These are phyloP conservation scores for Antitrichia curtipendula DNA, from an alignment of 225 moss, liverwort and hornwort species.

Conservation along the genomic window DNA sequence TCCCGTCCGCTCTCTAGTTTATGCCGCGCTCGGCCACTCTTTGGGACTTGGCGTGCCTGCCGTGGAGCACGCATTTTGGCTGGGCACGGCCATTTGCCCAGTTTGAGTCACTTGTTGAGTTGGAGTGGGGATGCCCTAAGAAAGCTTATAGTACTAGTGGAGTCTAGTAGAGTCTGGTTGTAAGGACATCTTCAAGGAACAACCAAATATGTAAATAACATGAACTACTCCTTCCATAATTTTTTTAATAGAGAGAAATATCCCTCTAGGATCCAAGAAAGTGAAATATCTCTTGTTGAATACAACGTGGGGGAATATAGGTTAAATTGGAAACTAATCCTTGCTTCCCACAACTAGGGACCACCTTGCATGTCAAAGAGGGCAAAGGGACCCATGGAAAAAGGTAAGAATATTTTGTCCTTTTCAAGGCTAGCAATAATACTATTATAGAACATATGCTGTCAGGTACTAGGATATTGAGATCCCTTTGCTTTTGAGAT, in stretches of 20 bases:
- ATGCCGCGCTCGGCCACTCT: no score
- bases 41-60: no score
- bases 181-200: not conserved
- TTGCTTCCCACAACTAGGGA: not conserved
- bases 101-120: no score
- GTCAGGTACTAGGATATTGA: rapidly evolving
- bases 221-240: not conserved
- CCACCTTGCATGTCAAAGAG: not conserved
- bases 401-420: not conserved
- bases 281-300: not conserved
- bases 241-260: not conserved
- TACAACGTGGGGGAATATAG: not conserved
- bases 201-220: not conserved
- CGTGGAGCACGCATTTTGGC: no score
- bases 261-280: not conserved
- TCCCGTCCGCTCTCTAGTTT: no score
- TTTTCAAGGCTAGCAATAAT: not conserved
- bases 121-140: no score
- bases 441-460: not conserved
- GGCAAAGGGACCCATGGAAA: not conserved
- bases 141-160: not conserved
- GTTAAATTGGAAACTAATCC: not conserved
- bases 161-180: not conserved
- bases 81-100: no score
- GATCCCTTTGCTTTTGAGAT: not conserved